Evolutionary conservation across 768 basidiomycete species (phyloP).

Genomic region (Coprinopsis cinerea): DNA sequence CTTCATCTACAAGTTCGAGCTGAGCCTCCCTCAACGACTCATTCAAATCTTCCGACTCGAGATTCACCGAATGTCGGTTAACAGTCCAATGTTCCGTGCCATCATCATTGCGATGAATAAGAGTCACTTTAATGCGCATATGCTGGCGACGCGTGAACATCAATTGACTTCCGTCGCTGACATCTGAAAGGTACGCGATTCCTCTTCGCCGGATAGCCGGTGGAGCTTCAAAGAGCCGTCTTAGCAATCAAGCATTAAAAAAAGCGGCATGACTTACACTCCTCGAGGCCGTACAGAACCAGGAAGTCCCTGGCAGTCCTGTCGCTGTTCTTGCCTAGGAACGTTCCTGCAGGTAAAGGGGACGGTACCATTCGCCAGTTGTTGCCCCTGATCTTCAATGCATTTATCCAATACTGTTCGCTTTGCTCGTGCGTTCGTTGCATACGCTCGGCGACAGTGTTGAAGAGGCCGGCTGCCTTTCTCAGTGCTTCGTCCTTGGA

Average conservation of each 20-base stretch:
- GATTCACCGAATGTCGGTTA: conserved; percentile 24
- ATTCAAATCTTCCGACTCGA: conserved; percentile 33
- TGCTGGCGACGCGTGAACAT: conserved; percentile 62
- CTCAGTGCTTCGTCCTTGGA: conserved; percentile 78
- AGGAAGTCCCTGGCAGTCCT: conserved; percentile 78
- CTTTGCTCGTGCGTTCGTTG: conserved; percentile 55
- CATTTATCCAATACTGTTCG: conserved; percentile 80
- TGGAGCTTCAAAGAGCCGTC: conserved; percentile 41
- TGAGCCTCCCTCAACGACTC: conserved; percentile 53
- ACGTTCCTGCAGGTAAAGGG: conserved; percentile 64
- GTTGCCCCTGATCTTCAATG: conserved; percentile 64
- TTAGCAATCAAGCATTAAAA: background rate
- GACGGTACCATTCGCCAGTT: conserved; percentile 83
- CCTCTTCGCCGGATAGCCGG: conserved; percentile 59
- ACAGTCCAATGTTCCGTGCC: conserved; percentile 24
- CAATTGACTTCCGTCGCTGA: conserved; percentile 36
- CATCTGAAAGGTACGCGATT: conserved; percentile 30
- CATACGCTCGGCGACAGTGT: conserved; percentile 61
- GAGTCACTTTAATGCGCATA: conserved; percentile 56
- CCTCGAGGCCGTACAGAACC: conserved; percentile 75
- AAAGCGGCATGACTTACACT: conserved; percentile 46
- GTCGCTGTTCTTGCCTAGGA: conserved; percentile 72
- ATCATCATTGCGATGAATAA: conserved; percentile 30
- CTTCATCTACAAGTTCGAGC: conserved; percentile 71
- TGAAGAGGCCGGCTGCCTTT: conserved; percentile 68